These are phyloP conservation scores for Rhytidhysteron rufulum DNA, from an alignment of 2,329 filamentous ascomycete species.

Conservation along the genomic window DNA sequence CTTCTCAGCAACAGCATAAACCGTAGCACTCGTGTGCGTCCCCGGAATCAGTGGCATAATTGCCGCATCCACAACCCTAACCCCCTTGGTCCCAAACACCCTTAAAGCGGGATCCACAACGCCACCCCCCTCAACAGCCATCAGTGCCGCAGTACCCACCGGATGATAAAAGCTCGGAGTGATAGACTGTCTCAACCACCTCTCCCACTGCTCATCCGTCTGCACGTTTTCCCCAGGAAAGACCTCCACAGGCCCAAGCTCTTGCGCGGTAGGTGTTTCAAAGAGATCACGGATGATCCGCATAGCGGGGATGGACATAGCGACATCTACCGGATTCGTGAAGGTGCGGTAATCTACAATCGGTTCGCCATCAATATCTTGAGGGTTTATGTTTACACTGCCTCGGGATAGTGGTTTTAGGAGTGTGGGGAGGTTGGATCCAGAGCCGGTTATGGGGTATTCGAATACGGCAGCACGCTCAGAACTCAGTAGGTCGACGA, in stretches of 20 bases:
- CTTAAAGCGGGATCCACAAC: too few relatives aligned
- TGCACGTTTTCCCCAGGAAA: not conserved
- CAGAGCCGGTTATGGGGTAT: constrained; percentile 7
- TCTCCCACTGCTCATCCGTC: not conserved
- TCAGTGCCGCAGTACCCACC: too few relatives aligned
- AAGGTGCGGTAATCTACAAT: not conserved
- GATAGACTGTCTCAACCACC: not conserved
- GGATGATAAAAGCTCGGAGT: not conserved
- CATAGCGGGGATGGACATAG: not conserved
- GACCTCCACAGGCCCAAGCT: not conserved
- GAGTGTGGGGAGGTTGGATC: constrained; percentile 6
- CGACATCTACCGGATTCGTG: not conserved
- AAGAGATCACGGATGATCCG: not conserved
- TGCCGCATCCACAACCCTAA: too few relatives aligned
- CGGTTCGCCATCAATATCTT: not conserved
- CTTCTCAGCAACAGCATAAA: too few relatives aligned
- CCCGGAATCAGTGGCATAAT: too few relatives aligned
- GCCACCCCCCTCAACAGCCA: too few relatives aligned
- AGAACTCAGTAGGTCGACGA: constrained; percentile 26
- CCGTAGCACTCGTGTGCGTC: too few relatives aligned
- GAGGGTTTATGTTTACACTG: not conserved
- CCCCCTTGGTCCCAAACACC: too few relatives aligned
- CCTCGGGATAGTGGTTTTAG: constrained; percentile 1
- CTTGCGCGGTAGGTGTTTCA: not conserved
- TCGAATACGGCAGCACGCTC: constrained; percentile 14